Evolutionary conservation across 1,139 yeast genomes (phyloP).

Genomic region (Starmera stellimalicola): DNA sequence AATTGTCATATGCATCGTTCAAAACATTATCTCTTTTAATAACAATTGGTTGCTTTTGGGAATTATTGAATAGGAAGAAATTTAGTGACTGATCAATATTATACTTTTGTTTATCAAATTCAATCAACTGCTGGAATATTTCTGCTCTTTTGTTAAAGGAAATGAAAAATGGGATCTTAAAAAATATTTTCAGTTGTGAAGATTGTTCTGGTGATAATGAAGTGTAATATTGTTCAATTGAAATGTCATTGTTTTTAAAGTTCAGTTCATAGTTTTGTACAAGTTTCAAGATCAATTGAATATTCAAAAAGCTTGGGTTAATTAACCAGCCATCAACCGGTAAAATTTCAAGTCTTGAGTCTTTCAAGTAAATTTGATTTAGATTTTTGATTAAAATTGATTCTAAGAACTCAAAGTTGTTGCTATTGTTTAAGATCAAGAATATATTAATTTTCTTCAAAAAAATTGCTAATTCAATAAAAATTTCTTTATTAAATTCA

Average conservation of each 20-base stretch:
- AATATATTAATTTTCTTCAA: conserved; percentile 48
- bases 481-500: conserved; percentile 39
- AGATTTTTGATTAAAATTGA: conserved; percentile 33
- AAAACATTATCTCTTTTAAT: conserved; percentile 62
- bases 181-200: conserved; percentile 39
- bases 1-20: conserved; percentile 63
- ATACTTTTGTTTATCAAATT: conserved; percentile 32
- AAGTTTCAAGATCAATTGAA: conserved; percentile 3
- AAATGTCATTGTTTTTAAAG: conserved; percentile 12
- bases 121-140: conserved; percentile 59
- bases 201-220: conserved; percentile 6
- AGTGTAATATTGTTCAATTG: conserved; percentile 14
- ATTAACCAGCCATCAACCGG: conserved; percentile 16
- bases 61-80: conserved; percentile 6
- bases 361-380: conserved; percentile 61
- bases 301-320: conserved; percentile 6
- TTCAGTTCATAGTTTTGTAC: conserved; percentile 13
- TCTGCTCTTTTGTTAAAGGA: conserved; percentile 67
- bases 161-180: conserved; percentile 68
- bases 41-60: conserved; percentile 33
- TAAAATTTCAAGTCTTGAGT: conserved; percentile 41
- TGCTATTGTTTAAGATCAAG: conserved; percentile 35
- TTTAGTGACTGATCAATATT: conserved; percentile 20
- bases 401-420: background rate
- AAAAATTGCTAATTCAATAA: conserved; percentile 36